Evolutionary conservation across 441 rosid genomes (phyloP).

Genomic region (Mallotus repandus): DNA sequence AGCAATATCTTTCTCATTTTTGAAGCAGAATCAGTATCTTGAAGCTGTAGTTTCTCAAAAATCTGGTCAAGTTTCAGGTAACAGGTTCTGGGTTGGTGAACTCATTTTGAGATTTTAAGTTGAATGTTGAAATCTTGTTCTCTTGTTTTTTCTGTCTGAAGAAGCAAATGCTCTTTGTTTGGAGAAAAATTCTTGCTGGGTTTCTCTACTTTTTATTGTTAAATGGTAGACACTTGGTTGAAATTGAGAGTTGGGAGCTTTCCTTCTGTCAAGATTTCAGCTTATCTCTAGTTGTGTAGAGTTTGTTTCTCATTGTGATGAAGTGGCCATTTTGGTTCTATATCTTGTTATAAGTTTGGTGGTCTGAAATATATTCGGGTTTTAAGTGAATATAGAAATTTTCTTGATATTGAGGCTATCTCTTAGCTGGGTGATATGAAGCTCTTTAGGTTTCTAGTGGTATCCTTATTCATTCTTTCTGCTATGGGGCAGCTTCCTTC

Average conservation of each 20-base stretch:
- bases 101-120: constrained; percentile 17
- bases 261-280: constrained; percentile 14
- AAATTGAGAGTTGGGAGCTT: not conserved
- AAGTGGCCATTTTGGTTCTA: constrained; percentile 17
- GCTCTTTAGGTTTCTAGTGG: constrained; percentile 45
- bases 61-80: constrained; percentile 31
- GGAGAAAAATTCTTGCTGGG: constrained; percentile 18
- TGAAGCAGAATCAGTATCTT: constrained; percentile 27
- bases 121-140: constrained; percentile 9
- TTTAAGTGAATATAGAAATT: constrained; percentile 21
- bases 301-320: constrained; percentile 10
- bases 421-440: constrained; percentile 43
- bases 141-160: constrained; percentile 1
- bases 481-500: constrained; percentile 93
- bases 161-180: constrained; percentile 5
- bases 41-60: constrained; percentile 26
- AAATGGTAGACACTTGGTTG: constrained; percentile 21
- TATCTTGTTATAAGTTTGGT: constrained; percentile 12
- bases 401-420: constrained; percentile 17
- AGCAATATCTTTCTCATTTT: constrained; percentile 27
- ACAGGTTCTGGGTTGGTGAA: constrained; percentile 1
- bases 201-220: constrained; percentile 8
- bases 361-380: constrained; percentile 27
- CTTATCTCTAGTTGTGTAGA: constrained; percentile 21
- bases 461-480: constrained; percentile 47